These are phyloP conservation scores for Zopfochytrium polystomum DNA, from an alignment of 371 early-diverging fungal genomes.

Conservation along the genomic window DNA sequence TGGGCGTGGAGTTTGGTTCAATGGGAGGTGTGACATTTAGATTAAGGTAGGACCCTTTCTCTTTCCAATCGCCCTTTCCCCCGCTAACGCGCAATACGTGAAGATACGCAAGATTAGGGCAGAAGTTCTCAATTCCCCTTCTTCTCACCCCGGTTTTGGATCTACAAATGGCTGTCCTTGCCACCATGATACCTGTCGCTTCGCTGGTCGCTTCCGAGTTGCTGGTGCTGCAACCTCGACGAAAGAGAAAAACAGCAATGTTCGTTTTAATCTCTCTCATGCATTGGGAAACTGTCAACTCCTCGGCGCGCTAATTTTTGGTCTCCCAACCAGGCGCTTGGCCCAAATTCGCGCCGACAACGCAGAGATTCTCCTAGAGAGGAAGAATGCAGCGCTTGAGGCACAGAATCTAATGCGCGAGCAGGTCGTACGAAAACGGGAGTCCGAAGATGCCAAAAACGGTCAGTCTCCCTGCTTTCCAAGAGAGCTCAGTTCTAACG, in stretches of 20 bases:
- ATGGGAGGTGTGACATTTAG: slow-evolving; percentile 70
- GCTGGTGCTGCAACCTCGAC: slow-evolving; percentile 65
- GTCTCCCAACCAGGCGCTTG: slow-evolving; percentile 62
- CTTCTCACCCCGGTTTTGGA: slow-evolving; percentile 72
- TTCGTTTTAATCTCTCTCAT: too few relatives aligned
- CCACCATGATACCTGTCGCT: slow-evolving; percentile 64
- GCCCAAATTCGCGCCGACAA: slow-evolving; percentile 71
- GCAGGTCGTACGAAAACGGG: slow-evolving; percentile 63
- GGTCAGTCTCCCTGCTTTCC: too few relatives aligned
- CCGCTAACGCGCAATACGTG: neutral
- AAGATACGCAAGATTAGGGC: slow-evolving; percentile 79
- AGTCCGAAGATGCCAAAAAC: slow-evolving; percentile 63
- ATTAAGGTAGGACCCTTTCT: slow-evolving; percentile 53
- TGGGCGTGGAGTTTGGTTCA: slow-evolving; percentile 73
- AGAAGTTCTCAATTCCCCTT: slow-evolving; percentile 78
- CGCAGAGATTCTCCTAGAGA: slow-evolving; percentile 64
- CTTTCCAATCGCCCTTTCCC: neutral
- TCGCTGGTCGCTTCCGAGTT: slow-evolving; percentile 65
- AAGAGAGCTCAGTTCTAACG: too few relatives aligned
- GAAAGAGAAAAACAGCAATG: too few relatives aligned
- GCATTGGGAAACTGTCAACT: too few relatives aligned
- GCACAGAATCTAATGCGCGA: slow-evolving; percentile 70
- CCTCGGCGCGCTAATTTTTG: too few relatives aligned
- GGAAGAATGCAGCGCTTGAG: slow-evolving; percentile 76
- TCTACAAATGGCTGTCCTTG: slow-evolving; percentile 62